phyloP scores from a whole-genome alignment of 1,284 basidiomycete genomes.

The Leccinum huronense region DNA sequence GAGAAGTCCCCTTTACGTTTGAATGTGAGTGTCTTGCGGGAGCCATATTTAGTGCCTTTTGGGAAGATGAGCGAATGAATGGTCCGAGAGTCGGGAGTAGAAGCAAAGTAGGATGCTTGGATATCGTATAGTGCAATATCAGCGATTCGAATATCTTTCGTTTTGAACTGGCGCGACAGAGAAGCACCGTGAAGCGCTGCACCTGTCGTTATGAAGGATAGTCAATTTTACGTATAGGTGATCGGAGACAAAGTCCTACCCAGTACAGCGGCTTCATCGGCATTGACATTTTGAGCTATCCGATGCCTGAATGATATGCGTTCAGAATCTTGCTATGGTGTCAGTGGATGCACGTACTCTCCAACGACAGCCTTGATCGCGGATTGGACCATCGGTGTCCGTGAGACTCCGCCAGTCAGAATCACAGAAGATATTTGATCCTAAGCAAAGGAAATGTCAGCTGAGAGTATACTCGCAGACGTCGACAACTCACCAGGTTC shows the following conservation, averaged over 20 bases:
- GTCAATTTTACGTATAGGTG: conserved; percentile 8
- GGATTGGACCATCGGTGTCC: conserved; percentile 89
- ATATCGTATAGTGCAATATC: conserved; percentile 76
- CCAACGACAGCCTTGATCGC: conserved; percentile 78
- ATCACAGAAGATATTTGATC: conserved; percentile 86
- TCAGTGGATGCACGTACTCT: conserved; percentile 46
- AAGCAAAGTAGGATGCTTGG: conserved; percentile 72
- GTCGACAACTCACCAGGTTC: conserved; percentile 46
- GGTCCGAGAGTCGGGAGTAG: conserved; percentile 58
- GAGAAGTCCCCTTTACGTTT: conserved; percentile 75
- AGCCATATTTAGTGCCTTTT: conserved; percentile 67
- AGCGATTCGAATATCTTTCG: conserved; percentile 86
- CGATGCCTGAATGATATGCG: conserved; percentile 50
- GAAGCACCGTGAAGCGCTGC: conserved; percentile 93
- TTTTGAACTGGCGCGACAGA: conserved; percentile 90
- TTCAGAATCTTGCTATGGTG: conserved; percentile 12
- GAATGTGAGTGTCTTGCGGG: conserved; percentile 82
- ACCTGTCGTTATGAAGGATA: conserved; percentile 37
- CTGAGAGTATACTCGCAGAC: not conserved
- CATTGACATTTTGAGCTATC: conserved; percentile 93
- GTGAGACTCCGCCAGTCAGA: conserved; percentile 85
- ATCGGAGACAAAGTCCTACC: conserved; percentile 41
- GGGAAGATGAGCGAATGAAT: conserved; percentile 78
- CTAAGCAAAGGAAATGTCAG: conserved; percentile 35
- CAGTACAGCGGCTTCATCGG: conserved; percentile 95